Conservation (phyloP, 2,329 filamentous ascomycete species). For the Apiospora aurea region DNA sequence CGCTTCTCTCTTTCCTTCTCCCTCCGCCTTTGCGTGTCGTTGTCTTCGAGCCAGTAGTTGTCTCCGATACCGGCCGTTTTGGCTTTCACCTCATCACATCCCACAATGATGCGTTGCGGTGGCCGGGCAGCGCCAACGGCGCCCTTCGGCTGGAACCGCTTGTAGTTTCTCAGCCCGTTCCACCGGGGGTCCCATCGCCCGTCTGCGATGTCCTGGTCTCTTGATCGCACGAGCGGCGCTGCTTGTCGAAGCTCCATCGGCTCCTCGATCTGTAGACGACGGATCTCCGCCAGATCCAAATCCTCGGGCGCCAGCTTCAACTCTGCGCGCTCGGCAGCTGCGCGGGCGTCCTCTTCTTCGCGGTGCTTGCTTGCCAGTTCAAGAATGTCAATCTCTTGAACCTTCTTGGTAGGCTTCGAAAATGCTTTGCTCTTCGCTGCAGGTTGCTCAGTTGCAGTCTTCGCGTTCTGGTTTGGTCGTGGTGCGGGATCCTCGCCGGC, state of each 20-base stretch:
- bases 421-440: slow-evolving; percentile 29
- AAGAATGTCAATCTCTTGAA: slow-evolving; percentile 72
- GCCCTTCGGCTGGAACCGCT: slow-evolving; percentile 76
- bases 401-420: slow-evolving; percentile 53
- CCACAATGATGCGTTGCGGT: slow-evolving; percentile 66
- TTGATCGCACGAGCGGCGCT: slow-evolving; percentile 41
- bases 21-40: slow-evolving; percentile 41
- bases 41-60: slow-evolving; percentile 75
- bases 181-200: slow-evolving; percentile 84
- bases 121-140: slow-evolving; percentile 50
- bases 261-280: slow-evolving; percentile 77
- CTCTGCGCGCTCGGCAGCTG: slow-evolving; percentile 60
- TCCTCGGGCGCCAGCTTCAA: slow-evolving; percentile 62
- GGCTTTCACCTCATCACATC: slow-evolving; percentile 72
- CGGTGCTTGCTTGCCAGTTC: slow-evolving; percentile 67
- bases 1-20: slow-evolving; percentile 36
- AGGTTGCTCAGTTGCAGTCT: slow-evolving; percentile 25
- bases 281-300: slow-evolving; percentile 76
- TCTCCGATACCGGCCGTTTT: slow-evolving; percentile 79
- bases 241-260: slow-evolving; percentile 69
- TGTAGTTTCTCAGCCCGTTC: slow-evolving; percentile 97
- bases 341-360: slow-evolving; percentile 71
- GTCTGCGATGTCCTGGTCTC: slow-evolving; percentile 60
- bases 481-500: slow-evolving; percentile 57
- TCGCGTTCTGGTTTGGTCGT: slow-evolving; percentile 37